Base-by-base conservation (phyloP, 345 rosid genomes). In the Alliaria petiolata region DNA sequence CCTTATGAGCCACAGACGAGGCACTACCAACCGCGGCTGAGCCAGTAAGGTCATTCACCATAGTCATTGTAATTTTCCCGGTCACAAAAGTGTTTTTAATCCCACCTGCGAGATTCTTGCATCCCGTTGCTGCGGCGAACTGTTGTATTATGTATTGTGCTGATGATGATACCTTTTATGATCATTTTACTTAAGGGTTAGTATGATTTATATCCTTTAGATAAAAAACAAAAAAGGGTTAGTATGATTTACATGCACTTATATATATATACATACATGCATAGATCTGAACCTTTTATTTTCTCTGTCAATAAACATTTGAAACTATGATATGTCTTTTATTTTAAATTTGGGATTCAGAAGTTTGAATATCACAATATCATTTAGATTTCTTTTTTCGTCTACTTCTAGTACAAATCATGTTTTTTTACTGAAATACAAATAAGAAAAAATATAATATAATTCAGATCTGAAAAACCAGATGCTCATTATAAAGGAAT, bases 111-210 rank as follows among this genome's bases (percentile, higher is more conserved):
- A 90, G 51, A 70, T 89, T 91, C 78, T 90, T 80, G 84, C 97
- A 89, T 11, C 99, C 95, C 7, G 99, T 86, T 15, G 99, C 99
- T 14, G 99, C 99, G n/a, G 80, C 80, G 34, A 91, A 95, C 70
- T 95, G 99, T 45, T 91, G 95, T 36, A 95, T 81, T 20, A 95
- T 95, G 84, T 95, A 95, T 61, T 91, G 97, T 25, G 99, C 95
- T 13, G 97, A 85, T 11, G 99, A 95, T 13, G 90, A 91, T n/a
- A 89, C 97, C 97, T 95, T 70, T 28, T 13, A 20, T 3, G 1
- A 57, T 44, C 45, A 65, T 50, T 15, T 8, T 12, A 54, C 40
- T 34, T 42, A 20, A 56, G n/a, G 67, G 45, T 36, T 62, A 66
- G 56, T 25, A 15, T 45, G 10, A 11, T 60, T 20, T 43, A 62